Evolutionary conservation across 1,284 basidiomycete genomes (phyloP).

Genomic region (Tranzscheliella williamsii): DNA sequence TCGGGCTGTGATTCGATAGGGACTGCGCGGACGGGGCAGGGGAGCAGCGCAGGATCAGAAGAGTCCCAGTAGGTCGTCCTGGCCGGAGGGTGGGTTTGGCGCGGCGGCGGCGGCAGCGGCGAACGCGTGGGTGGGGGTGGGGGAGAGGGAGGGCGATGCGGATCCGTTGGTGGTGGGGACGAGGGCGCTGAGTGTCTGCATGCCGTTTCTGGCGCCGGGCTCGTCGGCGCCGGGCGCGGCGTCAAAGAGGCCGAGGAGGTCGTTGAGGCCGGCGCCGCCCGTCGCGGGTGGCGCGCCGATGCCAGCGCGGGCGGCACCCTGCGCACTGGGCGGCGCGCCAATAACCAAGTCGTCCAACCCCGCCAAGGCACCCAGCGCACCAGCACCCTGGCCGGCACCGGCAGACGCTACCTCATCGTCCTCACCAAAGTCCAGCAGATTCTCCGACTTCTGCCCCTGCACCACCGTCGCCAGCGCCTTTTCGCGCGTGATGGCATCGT

Average conservation of each 20-base stretch:
- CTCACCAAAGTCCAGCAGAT: slow-evolving; percentile 58
- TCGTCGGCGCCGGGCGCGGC: slow-evolving; percentile 43
- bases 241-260: slow-evolving; percentile 53
- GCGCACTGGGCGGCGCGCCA: slow-evolving; percentile 10
- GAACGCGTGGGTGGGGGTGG: background rate
- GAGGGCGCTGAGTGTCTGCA: slow-evolving; percentile 43
- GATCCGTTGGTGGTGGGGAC: slow-evolving; percentile 2
- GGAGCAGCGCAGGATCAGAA: slow-evolving; percentile 10
- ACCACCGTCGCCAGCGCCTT: slow-evolving; percentile 64
- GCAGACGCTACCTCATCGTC: slow-evolving; percentile 37
- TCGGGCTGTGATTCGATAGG: no score
- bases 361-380: slow-evolving; percentile 42
- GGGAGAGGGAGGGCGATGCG: slow-evolving; percentile 4
- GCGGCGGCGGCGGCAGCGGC: background rate
- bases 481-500: slow-evolving; percentile 52
- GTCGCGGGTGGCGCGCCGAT: background rate
- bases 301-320: background rate
- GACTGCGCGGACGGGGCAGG: no score
- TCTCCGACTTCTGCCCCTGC: slow-evolving; percentile 57
- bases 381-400: slow-evolving; percentile 1
- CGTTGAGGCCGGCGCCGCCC: slow-evolving; percentile 30
- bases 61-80: slow-evolving; percentile 33
- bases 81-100: slow-evolving; percentile 1
- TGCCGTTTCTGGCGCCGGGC: slow-evolving; percentile 41
- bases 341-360: slow-evolving; percentile 52